Percentiles rank a stretch among this genome's conserved stretches.
Evolutionary conservation across 2,329 filamentous ascomycete genomes (phyloP).

Genomic region (Clonostachys chloroleuca): DNA sequence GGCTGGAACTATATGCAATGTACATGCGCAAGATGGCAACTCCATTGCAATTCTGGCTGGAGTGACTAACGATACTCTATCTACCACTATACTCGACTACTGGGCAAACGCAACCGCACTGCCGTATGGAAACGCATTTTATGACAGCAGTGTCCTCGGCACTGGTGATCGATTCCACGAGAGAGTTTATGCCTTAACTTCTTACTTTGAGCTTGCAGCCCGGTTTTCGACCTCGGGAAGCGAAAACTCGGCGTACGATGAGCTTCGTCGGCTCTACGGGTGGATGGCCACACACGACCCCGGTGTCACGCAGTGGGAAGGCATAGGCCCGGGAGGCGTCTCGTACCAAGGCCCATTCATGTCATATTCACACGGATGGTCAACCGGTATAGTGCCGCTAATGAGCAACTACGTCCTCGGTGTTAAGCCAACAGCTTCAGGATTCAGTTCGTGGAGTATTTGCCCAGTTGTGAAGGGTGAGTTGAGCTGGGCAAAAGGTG

Average conservation of each 20-base stretch:
- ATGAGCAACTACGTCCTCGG: conserved; percentile 41
- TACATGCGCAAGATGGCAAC: conserved; percentile 48
- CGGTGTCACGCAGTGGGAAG: conserved; percentile 44
- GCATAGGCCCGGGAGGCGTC: conserved; percentile 33
- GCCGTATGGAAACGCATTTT: conserved; percentile 46
- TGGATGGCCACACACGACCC: conserved; percentile 45
- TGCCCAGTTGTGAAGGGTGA: conserved; percentile 24
- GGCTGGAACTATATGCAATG: conserved; percentile 14
- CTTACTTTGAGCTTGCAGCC: conserved; percentile 47
- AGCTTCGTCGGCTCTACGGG: conserved; percentile 40
- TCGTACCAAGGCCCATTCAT: conserved; percentile 41
- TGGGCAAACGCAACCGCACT: conserved; percentile 24
- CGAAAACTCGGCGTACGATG: conserved; percentile 31
- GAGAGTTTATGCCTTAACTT: conserved; percentile 46
- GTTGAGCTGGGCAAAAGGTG: conserved; percentile 35
- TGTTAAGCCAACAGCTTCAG: conserved; percentile 34
- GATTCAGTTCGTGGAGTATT: conserved; percentile 34
- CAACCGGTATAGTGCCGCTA: conserved; percentile 42
- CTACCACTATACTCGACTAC: conserved; percentile 30
- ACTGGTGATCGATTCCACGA: conserved; percentile 25
- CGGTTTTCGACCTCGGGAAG: conserved; percentile 29
- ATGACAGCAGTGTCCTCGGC: conserved; percentile 34
- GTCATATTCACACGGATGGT: conserved; percentile 46
- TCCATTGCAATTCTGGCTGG: conserved; percentile 36
- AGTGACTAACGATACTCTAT: conserved; percentile 17